Evolutionary conservation across 140 eudicot species (phyloP), one percentile per base, ranked within the genome.

Genomic region (Senecio squalidus): DNA sequence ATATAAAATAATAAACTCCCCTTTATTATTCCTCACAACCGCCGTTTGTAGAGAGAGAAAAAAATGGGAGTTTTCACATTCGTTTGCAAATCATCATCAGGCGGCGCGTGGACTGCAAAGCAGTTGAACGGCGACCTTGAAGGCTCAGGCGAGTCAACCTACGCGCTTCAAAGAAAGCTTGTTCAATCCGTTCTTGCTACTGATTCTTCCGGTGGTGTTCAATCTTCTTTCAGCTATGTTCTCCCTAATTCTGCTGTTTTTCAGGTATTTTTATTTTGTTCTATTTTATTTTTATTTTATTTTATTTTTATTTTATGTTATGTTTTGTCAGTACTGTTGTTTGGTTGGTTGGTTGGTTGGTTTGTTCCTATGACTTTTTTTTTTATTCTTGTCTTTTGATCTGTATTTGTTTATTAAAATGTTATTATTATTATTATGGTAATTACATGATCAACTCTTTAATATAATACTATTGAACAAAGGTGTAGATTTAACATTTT

Each of bases 31-130:
- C 27, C 44, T 44, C 0, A 60, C 11, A 47, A 44, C 41, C 13
- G 11, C 9, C 11, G 13, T 20, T 55, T 23, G 34, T 16, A 14
- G 48, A 13, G 34, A 39, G 2, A 14, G 56, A 52, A n/a, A 85
- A 28, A 27, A 76, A 54, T 85, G 95, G 95, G 95, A 64, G 95
- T 85, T 4, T 85, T 70, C 68, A 87, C 96, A 14, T 87, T 87
- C 36, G 80, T 80, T 9, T 80, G 86, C 86, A 80, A 64, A 60
- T 24, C 48, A 60, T 24, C 48, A 27, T 67, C 86, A 45, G 86
- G 86, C 61, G 73, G 72, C 33, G 76, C 58, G 33, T 80, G 86
- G 86, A 55, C 30, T 17, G 96, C 86, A 4, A 87, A 87, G 82
- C 96, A 87, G 76, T 66, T 80, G 13, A 74, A 66, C 5, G 96